Percentiles rank a stretch among this genome's conserved stretches.
phyloP scores from a whole-genome alignment of 2,329 filamentous ascomycete species.

The Apiospora rasikravindrae region DNA sequence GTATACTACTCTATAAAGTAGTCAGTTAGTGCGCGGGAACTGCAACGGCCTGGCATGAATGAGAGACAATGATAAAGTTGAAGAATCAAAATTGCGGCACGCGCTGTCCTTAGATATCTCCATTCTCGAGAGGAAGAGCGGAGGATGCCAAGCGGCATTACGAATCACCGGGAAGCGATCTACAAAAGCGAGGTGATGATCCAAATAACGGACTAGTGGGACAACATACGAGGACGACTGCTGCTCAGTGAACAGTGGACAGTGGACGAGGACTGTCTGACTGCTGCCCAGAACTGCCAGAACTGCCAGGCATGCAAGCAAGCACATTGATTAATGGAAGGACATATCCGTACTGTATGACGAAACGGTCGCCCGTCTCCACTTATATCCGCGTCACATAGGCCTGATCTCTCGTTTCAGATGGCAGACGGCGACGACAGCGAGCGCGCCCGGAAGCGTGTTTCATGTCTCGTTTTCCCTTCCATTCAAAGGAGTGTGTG shows the following conservation, averaged over 20 bases:
- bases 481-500: not conserved
- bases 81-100: not conserved
- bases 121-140: not conserved
- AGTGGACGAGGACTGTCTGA: too few species aligned
- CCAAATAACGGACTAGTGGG: not conserved
- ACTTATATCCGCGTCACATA: slow-evolving; percentile 11
- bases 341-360: slow-evolving; percentile 4
- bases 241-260: too few species aligned
- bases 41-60: too few species aligned
- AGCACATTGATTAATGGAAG: too few species aligned
- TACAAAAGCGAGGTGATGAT: not conserved
- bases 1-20: too few species aligned
- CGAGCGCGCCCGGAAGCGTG: not conserved
- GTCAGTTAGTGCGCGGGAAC: too few species aligned
- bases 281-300: too few species aligned
- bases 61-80: too few species aligned
- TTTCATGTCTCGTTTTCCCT: slow-evolving; percentile 2
- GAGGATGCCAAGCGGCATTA: slow-evolving; percentile 4
- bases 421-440: not conserved
- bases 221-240: not conserved
- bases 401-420: slow-evolving; percentile 8
- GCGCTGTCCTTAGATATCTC: not conserved
- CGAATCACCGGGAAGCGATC: not conserved
- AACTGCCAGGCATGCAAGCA: too few species aligned
- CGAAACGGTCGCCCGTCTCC: not conserved